Evolutionary conservation across 1,284 basidiomycete species (phyloP), one percentile per base, ranked within the genome.

Genomic region (Apiotrichum domesticum): DNA sequence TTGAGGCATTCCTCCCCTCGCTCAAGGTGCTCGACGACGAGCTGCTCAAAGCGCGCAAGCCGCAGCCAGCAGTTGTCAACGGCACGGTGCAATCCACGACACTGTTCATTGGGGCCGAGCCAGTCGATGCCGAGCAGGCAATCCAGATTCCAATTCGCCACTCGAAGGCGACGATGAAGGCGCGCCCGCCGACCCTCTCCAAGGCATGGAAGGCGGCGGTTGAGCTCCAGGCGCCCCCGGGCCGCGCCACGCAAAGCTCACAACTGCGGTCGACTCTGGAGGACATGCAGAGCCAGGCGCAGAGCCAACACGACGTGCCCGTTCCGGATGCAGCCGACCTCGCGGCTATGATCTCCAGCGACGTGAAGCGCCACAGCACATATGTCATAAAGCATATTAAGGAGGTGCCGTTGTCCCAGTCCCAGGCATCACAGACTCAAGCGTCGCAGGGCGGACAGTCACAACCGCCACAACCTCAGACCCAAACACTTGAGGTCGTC

Each of bases 151-250:
- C 80, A 1, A 81, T 97, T 66, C 86, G 86, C 67, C 82, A 86
- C 42, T 87, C 85, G 67, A 98, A 98, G 76, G 88, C 86, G 59
- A 94, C 91, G 0, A 84, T 87, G 34, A 70, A 85, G 35, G 82
- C 83, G 2, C 80, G 84, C 15, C 86, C 90, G 0, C 87, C 88
- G 57, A 77, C 84, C n/a, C 86, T 87, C 82, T 90, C 89, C 74
- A 89, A 88, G 69, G 90, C 89, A 67, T 83, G 81, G 51, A 76
- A 82, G 62, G 66, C 72, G 0, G 72, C 69, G 0, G 68, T 70
- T 61, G 67, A 73, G 35, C 58, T 71, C 33, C 71, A 72, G 55
- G 59, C 47, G 21, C 40, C 47, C 41, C 43, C 37, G 6, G 35
- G 47, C 6, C 6, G 4, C 6, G 14, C 4, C 6, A 13, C 34